These are phyloP conservation scores for Exophiala sp. DNA, from an alignment of 2,329 filamentous ascomycete genomes.

Conservation along the genomic window DNA sequence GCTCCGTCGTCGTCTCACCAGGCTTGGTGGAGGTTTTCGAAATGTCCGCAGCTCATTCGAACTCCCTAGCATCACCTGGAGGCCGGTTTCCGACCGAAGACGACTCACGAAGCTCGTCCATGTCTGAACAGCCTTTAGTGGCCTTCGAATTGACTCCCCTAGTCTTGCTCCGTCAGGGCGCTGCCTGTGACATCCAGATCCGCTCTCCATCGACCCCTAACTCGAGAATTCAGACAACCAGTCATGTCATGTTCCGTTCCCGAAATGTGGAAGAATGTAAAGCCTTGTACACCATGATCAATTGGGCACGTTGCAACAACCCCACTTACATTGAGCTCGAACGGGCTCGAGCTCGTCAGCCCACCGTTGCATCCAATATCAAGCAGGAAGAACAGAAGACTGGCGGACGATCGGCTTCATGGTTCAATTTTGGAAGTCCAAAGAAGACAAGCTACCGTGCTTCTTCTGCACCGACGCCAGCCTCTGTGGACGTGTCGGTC, in stretches of 20 bases:
- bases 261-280: slow-evolving; percentile 73
- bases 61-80: slow-evolving; percentile 23
- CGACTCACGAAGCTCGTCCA: slow-evolving; percentile 25
- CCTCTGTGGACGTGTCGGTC: slow-evolving; percentile 52
- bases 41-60: slow-evolving; percentile 46
- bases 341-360: slow-evolving; percentile 61
- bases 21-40: slow-evolving; percentile 64
- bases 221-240: slow-evolving; percentile 65
- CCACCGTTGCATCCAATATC: slow-evolving; percentile 50
- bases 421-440: slow-evolving; percentile 51
- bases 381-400: slow-evolving; percentile 52
- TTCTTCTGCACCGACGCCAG: slow-evolving; percentile 50
- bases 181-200: slow-evolving; percentile 88
- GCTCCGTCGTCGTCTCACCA: slow-evolving; percentile 60
- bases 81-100: slow-evolving; percentile 30
- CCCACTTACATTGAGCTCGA: slow-evolving; percentile 79
- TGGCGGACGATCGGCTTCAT: slow-evolving; percentile 37
- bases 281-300: slow-evolving; percentile 78
- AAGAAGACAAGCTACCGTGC: slow-evolving; percentile 55
- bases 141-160: slow-evolving; percentile 86
- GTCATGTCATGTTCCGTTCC: slow-evolving; percentile 89
- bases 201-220: slow-evolving; percentile 75
- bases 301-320: slow-evolving; percentile 86
- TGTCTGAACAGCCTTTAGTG: slow-evolving; percentile 50
- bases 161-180: slow-evolving; percentile 85